Percentiles rank a stretch among this genome's conserved stretches.
Conservation (phyloP, 1,284 basidiomycete species). For the Austroboletus niveus region DNA sequence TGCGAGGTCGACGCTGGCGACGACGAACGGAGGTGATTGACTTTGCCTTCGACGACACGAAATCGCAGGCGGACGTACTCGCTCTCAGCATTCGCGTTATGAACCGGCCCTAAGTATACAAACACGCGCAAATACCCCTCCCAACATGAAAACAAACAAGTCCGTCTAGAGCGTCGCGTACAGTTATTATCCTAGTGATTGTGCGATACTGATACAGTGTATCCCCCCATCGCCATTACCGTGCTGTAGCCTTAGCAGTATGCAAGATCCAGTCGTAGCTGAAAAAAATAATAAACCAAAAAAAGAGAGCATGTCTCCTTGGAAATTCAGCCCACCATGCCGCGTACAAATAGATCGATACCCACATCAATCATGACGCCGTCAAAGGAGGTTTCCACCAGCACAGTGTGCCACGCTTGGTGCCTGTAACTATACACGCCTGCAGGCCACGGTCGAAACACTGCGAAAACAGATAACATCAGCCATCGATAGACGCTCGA, state of each 20-base stretch:
- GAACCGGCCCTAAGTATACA: slow-evolving; percentile 34
- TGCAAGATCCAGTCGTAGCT: slow-evolving; percentile 31
- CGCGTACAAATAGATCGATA: not conserved
- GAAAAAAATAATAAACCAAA: slow-evolving; percentile 2
- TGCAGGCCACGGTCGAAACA: slow-evolving; percentile 44
- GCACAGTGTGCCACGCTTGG: slow-evolving; percentile 48
- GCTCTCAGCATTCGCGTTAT: slow-evolving; percentile 23
- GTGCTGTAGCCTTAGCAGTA: slow-evolving; percentile 28
- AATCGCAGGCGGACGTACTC: slow-evolving; percentile 20
- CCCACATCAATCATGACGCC: slow-evolving; percentile 22
- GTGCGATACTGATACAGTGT: slow-evolving; percentile 34
- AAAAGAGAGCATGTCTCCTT: too few species aligned
- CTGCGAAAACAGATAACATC: slow-evolving; percentile 30
- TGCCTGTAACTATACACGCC: slow-evolving; percentile 52
- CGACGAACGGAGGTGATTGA: slow-evolving; percentile 31
- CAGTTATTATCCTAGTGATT: slow-evolving; percentile 20
- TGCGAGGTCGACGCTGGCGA: slow-evolving; percentile 25
- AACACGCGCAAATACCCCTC: slow-evolving; percentile 28
- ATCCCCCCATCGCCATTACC: slow-evolving; percentile 25
- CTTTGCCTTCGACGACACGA: slow-evolving; percentile 23
- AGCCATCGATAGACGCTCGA: not conserved
- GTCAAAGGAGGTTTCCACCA: slow-evolving; percentile 54
- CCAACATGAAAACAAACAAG: not conserved
- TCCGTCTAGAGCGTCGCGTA: slow-evolving; percentile 12
- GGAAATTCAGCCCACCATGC: too few species aligned